phyloP scores from a whole-genome alignment of 306 rosid genomes.

The Corylus americana region DNA sequence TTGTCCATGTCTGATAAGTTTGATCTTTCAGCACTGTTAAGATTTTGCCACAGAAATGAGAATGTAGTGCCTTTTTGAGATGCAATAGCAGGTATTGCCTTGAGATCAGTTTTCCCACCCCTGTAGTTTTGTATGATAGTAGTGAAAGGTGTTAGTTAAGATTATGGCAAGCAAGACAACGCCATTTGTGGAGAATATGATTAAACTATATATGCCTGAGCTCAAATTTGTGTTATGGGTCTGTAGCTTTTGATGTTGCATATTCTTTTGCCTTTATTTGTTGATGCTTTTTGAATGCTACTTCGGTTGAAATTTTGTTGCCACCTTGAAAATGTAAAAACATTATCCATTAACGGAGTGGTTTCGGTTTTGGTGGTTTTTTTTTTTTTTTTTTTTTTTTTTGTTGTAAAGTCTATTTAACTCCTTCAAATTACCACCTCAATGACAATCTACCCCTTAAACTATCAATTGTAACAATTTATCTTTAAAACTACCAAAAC shows the following conservation, averaged over 20 bases:
- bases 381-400: no score
- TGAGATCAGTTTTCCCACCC: slow-evolving; percentile 23
- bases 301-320: no score
- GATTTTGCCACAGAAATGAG: slow-evolving; percentile 37
- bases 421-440: no score
- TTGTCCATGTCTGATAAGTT: slow-evolving; percentile 34
- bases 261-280: not conserved
- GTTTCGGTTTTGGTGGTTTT: no score
- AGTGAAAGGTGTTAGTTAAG: slow-evolving; percentile 1
- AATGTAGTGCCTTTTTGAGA: slow-evolving; percentile 28
- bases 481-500: no score
- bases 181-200: not conserved
- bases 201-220: not conserved
- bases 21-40: slow-evolving; percentile 25
- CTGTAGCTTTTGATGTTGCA: not conserved
- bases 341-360: no score
- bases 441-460: no score
- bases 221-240: not conserved
- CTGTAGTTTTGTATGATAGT: slow-evolving; percentile 40
- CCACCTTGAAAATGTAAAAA: no score
- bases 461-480: no score
- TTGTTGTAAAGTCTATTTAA: no score
- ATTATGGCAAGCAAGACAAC: not conserved
- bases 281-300: no score
- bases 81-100: slow-evolving; percentile 23